Base-by-base conservation (phyloP, 805 yeast genomes). In the Suhomyces vadensis region DNA sequence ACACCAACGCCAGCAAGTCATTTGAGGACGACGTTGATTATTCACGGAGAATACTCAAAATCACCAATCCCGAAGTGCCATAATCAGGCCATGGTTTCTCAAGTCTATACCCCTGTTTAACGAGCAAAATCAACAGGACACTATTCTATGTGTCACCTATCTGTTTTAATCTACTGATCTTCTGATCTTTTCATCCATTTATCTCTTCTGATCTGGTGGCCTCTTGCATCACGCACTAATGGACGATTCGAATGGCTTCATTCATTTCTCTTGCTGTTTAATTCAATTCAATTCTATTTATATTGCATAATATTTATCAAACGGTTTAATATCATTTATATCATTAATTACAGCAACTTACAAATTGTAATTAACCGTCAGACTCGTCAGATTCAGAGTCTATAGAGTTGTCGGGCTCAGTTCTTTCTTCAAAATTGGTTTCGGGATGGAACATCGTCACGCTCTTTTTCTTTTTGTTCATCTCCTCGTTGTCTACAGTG, bases 401-500 rank as follows among this genome's bases (percentile, higher is more conserved):
- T 2, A 6, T 17, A 16, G 37, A 20, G 2, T 9, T 16, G 10
- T 31, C 23, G 7, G 14, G 23, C 21, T 31, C 13, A 16, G 6
- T 20, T 19, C n/a, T 10, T 23, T 33, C 24, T 20, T 38, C 41
- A n/a, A 19, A 25, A 20, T 13, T 11, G 13, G 41, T 20, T 20
- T 38, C 41, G 10, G 41, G 35, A 16, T 38, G 41, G 25, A 11
- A 38, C 13, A 26, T 9, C 17, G 41, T 38, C 35, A 38, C 41
- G 23, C 27, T 38, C 25, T 38, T 38, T 60, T 89, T 90, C 70
- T 92, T 94, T 69, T 81, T 87, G 58, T 85, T 78, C 86, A 94
- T 73, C 59, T 86, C 66, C 65, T 92, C 99, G 61, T 92, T 92
- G 61, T 92, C 98, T 3, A 94, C 74, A 2, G 88, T 91, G 36